Conservation (phyloP, 306 rosid species). For the Fagus sylvatica region DNA sequence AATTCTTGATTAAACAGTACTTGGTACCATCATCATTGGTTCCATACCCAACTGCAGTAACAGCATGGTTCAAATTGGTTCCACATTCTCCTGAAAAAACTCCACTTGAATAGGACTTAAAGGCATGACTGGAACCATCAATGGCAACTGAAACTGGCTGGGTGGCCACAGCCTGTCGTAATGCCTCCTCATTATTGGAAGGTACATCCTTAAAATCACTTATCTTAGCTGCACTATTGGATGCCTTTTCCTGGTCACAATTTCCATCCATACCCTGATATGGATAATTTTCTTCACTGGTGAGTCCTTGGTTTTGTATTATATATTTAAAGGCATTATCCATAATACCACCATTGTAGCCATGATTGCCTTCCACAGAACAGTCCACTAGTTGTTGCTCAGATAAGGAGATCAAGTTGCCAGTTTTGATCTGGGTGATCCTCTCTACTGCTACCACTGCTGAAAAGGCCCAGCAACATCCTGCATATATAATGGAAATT, state of each 20-base stretch:
- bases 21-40: constrained; percentile 3
- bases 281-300: constrained; percentile 11
- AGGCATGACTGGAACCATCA: not conserved
- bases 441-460: constrained; percentile 44
- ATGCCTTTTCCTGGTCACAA: not conserved
- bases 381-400: constrained; percentile 46
- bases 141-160: constrained; percentile 21
- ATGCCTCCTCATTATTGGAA: not conserved
- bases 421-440: constrained; percentile 8
- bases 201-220: not conserved
- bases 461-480: constrained; percentile 45
- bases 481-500: constrained; percentile 5
- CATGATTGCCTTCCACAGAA: not conserved
- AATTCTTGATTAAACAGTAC: constrained; percentile 32
- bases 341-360: not conserved
- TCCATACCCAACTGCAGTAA: constrained; percentile 26
- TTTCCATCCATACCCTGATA: not conserved
- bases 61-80: not conserved
- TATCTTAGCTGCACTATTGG: not conserved
- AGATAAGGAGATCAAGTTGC: constrained; percentile 23
- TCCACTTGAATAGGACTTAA: not conserved
- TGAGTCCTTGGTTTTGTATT: not conserved
- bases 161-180: constrained; percentile 16
- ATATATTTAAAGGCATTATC: not conserved
- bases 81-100: constrained; percentile 15